Base-by-base conservation (phyloP, 2,329 filamentous ascomycete genomes). In the Scedosporium minutisporum region DNA sequence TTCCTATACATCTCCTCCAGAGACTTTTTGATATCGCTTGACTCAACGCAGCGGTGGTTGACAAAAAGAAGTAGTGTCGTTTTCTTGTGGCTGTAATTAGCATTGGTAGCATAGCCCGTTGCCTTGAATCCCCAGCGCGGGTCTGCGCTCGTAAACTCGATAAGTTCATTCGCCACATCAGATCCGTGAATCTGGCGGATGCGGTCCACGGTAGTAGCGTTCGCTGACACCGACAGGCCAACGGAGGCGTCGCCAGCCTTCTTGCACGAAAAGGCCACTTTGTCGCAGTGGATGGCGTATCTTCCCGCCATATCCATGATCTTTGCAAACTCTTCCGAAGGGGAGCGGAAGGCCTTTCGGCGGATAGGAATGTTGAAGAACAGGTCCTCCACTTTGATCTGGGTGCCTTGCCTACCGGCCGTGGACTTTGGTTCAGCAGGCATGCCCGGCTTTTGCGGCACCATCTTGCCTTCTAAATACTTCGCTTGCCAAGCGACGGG, bases 311-410 rank as follows among this genome's bases (percentile, higher is more conserved):
- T 86, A 71, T 99, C 95, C 27, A 97, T 87, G 63, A 99, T 97
- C 76, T 97, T 99, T 70, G 96, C 92, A 77, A 96, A 97, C 72
- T 99, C 96, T 71, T 99, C 95, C 44, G 92, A 90, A 18, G 90
- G 78, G 14, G 93, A 97, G 48, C 95, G 86, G 70, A 99, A 99
- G 10, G 96, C 95, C 67, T 87, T 86, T 42, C 93, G 86, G 25
- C 95, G 85, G 7, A 89, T 96, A 0, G 92, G 93, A 1, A 97
- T 86, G 69, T 97, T 99, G 80, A 96, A 99, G 74, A 99, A 99
- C 10, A 99, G 77, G 72, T 99, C 95, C 71, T 99, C 93, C 16
- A 99, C 93, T 0, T 91, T 93, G 69, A 99, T 96, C 70, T 97
- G 93, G 2, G 95, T 99, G 6, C 95, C 95, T 65, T 86, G 88